A percentile compares a stretch with the other conserved stretches of the same genome.
phyloP scores from a whole-genome alignment of 768 basidiomycete species.

The Russula vinacea region DNA sequence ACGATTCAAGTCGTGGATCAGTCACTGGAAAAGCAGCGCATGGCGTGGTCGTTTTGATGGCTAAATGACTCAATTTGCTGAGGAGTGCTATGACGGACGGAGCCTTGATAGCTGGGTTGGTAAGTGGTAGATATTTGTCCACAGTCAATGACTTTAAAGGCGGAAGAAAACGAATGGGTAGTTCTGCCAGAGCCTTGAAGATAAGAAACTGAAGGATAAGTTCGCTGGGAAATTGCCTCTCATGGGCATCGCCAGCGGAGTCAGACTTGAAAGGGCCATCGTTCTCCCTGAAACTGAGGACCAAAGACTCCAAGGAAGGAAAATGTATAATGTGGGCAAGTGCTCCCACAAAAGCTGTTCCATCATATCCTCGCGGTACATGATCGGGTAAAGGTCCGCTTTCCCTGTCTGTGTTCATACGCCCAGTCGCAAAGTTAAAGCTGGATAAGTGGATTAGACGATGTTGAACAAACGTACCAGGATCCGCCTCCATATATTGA shows the following conservation, averaged over 20 bases:
- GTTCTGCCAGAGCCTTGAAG: slow-evolving; percentile 15
- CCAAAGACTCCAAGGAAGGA: slow-evolving; percentile 8
- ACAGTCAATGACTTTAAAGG: slow-evolving; percentile 11
- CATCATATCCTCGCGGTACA: slow-evolving; percentile 2
- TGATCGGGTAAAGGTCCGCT: background rate
- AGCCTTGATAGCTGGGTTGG: background rate
- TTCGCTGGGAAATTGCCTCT: background rate
- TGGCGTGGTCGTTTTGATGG: slow-evolving; percentile 6
- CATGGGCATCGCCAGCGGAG: no score
- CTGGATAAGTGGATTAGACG: background rate
- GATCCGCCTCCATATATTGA: slow-evolving; percentile 14
- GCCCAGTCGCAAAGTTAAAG: background rate
- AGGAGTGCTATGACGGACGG: background rate
- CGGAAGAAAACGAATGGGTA: background rate
- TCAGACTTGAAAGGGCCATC: slow-evolving; percentile 7
- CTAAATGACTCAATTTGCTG: background rate
- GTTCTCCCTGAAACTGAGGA: slow-evolving; percentile 1
- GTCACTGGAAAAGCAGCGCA: background rate
- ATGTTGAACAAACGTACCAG: background rate
- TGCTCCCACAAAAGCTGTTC: slow-evolving; percentile 1
- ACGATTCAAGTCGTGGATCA: background rate
- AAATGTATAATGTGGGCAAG: background rate
- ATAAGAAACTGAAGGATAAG: slow-evolving; percentile 19
- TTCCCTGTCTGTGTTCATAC: background rate
- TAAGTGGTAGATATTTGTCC: slow-evolving; percentile 6